A percentile compares a stretch with the other conserved stretches of the same genome.
Evolutionary conservation across 2,329 filamentous ascomycete genomes (phyloP).

Genomic region (Bimuria novae-zelandiae): DNA sequence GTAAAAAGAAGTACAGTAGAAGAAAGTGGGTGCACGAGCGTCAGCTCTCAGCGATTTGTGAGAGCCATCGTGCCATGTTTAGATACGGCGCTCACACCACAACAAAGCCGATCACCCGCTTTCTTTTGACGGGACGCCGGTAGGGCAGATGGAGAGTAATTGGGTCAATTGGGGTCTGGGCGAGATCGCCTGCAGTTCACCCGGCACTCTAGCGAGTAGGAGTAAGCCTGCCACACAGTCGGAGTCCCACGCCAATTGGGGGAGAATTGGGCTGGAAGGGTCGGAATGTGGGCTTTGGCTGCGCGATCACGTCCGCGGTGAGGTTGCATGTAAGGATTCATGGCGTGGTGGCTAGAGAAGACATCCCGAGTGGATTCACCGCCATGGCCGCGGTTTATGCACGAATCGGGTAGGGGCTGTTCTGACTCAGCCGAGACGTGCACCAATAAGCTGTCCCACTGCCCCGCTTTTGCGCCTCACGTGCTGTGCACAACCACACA

Average conservation of each 20-base stretch:
- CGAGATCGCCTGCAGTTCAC: conserved; percentile 17
- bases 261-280: conserved; percentile 16
- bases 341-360: conserved; percentile 22
- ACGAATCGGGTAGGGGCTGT: not conserved
- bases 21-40: conserved; percentile 16
- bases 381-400: conserved; percentile 12
- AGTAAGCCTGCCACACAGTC: conserved; percentile 21
- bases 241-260: conserved; percentile 27
- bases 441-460: conserved; percentile 12
- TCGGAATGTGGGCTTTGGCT: conserved; percentile 14
- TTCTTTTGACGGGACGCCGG: conserved; percentile 24
- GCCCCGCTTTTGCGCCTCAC: conserved; percentile 16
- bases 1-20: conserved; percentile 16
- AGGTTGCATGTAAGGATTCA: conserved; percentile 21
- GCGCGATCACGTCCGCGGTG: conserved; percentile 17
- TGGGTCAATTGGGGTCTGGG: conserved; percentile 2
- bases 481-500: too few relatives aligned
- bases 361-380: conserved; percentile 16
- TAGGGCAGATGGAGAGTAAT: conserved; percentile 13
- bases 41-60: conserved; percentile 18
- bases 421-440: conserved; percentile 25
- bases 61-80: conserved; percentile 16
- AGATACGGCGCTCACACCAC: conserved; percentile 15
- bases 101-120: conserved; percentile 18
- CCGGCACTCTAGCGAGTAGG: conserved; percentile 20